Percentiles rank a stretch among this genome's conserved stretches.
Conservation (phyloP, 2,329 filamentous ascomycete species). For the Apiospora kogelbergensis region DNA sequence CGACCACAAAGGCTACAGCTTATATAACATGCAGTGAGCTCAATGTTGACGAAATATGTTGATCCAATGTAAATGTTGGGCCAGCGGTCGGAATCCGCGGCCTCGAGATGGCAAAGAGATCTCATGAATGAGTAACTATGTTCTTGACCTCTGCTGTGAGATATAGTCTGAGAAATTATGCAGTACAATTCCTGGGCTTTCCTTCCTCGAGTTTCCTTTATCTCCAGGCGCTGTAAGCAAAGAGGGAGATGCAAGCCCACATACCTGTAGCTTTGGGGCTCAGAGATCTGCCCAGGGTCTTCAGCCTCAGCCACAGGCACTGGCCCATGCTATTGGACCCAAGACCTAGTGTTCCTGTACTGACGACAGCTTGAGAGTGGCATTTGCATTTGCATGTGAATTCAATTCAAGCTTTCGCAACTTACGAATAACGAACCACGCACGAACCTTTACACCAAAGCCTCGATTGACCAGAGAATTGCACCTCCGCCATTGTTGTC, state of each 20-base stretch:
- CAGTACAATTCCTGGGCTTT: background rate
- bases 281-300: background rate
- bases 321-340: background rate
- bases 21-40: background rate
- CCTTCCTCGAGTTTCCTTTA: too few relatives aligned
- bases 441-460: background rate
- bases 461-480: background rate
- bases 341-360: background rate
- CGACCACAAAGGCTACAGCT: background rate
- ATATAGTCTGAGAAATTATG: background rate
- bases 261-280: background rate
- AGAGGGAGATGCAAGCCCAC: too few relatives aligned
- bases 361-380: constrained; percentile 2
- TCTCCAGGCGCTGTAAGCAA: background rate
- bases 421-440: constrained; percentile 2
- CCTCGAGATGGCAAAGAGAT: background rate
- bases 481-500: background rate
- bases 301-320: background rate
- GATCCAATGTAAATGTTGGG: background rate
- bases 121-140: background rate
- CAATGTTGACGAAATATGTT: background rate
- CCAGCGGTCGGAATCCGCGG: background rate
- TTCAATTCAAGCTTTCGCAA: constrained; percentile 1
- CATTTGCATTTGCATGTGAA: constrained; percentile 4
- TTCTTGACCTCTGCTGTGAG: background rate